Conservation (phyloP, 2,329 filamentous ascomycete genomes). For the Coniochaeta sp. region DNA sequence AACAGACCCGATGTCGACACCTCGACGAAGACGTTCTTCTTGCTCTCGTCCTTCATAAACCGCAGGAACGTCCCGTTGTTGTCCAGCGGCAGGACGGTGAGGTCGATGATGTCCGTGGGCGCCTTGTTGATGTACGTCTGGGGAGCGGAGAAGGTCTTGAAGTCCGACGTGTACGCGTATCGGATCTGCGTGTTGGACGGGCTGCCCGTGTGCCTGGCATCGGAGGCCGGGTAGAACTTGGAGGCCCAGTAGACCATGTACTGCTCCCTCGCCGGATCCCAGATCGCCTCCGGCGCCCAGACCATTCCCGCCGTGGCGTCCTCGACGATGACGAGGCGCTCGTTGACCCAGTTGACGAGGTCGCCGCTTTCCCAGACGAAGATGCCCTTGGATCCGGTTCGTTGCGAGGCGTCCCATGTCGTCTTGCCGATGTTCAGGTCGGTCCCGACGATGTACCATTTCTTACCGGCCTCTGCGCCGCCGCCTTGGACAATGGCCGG, state of each 20-base stretch:
- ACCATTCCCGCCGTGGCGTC: conserved; percentile 49
- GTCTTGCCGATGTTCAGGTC: conserved; percentile 46
- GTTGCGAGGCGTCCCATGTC: conserved; percentile 43
- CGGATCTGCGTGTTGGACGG: conserved; percentile 39
- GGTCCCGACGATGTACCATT: conserved; percentile 49
- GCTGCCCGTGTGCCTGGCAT: conserved; percentile 38
- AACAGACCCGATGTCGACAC: conserved; percentile 39
- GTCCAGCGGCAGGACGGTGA: conserved; percentile 46
- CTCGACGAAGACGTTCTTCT: conserved; percentile 44
- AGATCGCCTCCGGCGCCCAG: conserved; percentile 50
- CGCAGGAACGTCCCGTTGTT: conserved; percentile 32
- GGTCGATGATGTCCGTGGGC: conserved; percentile 42
- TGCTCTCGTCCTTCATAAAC: conserved; percentile 49
- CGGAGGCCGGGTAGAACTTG: conserved; percentile 39
- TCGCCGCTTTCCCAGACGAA: conserved; percentile 49
- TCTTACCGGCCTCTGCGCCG: conserved; percentile 36
- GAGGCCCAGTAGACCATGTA: conserved; percentile 41
- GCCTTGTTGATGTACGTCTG: conserved; percentile 41
- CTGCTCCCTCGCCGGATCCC: conserved; percentile 36
- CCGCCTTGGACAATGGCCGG: conserved; percentile 40
- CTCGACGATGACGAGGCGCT: conserved; percentile 42
- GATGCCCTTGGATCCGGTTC: conserved; percentile 42
- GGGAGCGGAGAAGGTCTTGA: conserved; percentile 41
- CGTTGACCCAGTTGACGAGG: conserved; percentile 38
- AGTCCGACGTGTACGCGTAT: conserved; percentile 48